Conservation (phyloP, 495 filamentous ascomycete species). For the Astrothelium macrocarpum region DNA sequence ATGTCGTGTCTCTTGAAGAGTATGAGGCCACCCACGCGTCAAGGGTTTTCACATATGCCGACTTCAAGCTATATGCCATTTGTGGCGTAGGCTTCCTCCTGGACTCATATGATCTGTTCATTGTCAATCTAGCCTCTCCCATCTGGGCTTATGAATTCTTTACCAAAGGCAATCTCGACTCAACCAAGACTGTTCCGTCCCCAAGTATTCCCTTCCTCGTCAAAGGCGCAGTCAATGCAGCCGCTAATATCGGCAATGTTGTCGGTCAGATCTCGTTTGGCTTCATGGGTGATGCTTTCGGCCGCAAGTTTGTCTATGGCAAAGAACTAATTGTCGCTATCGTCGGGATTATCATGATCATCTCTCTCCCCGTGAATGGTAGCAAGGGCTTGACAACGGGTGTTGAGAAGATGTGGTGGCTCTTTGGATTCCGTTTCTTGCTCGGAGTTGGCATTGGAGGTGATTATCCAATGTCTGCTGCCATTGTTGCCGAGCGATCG, state of each 20-base stretch:
- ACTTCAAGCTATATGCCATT: not conserved
- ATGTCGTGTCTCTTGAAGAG: not conserved
- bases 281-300: conserved; percentile 13
- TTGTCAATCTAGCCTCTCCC: not conserved
- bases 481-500: conserved; percentile 9
- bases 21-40: not conserved
- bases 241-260: conserved; percentile 7
- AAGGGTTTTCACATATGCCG: not conserved
- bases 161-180: not conserved
- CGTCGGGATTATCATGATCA: not conserved
- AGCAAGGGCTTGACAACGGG: not conserved
- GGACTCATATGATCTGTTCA: not conserved
- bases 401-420: conserved; percentile 7
- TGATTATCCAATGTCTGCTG: conserved; percentile 15
- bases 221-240: not conserved
- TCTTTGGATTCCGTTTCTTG: conserved; percentile 14
- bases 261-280: conserved; percentile 16
- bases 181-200: not conserved
- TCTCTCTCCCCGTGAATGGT: not conserved
- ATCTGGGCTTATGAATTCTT: conserved; percentile 5
- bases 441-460: conserved; percentile 16
- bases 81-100: not conserved
- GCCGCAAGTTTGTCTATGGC: conserved; percentile 18
- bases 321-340: conserved; percentile 12
- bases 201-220: not conserved